These are phyloP conservation scores for Nannizziopsis barbatae DNA, from an alignment of 2,329 filamentous ascomycete genomes.

Conservation along the genomic window DNA sequence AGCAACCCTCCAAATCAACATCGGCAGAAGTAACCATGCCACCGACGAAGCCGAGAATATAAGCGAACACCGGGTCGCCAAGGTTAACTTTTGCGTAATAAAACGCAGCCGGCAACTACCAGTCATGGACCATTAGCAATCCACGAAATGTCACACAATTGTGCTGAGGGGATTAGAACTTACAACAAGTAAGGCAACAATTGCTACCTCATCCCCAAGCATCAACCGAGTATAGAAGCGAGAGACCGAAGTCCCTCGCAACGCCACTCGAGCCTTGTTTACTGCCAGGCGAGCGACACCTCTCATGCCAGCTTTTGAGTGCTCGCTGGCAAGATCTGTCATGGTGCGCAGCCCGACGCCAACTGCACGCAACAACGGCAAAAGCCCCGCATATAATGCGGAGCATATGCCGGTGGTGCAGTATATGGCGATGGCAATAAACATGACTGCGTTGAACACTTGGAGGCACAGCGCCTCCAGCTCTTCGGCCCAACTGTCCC, in stretches of 20 bases:
- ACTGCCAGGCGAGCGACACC: slow-evolving; percentile 7
- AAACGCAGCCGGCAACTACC: slow-evolving; percentile 1
- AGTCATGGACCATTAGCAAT: neutral
- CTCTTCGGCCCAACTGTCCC: slow-evolving; percentile 4
- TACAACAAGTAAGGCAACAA: slow-evolving; percentile 5
- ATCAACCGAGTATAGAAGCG: neutral
- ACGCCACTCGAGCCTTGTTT: neutral
- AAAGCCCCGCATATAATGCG: neutral
- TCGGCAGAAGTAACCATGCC: slow-evolving; percentile 4
- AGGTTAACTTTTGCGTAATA: neutral
- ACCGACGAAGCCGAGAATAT: slow-evolving; percentile 8
- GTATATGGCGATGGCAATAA: neutral
- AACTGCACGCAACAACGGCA: neutral
- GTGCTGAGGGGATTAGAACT: neutral
- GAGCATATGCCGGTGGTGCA: neutral
- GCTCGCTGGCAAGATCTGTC: neutral
- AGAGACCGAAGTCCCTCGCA: neutral
- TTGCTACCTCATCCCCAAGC: neutral
- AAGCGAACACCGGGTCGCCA: slow-evolving; percentile 7
- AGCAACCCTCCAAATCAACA: slow-evolving; percentile 1
- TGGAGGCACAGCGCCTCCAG: slow-evolving; percentile 9
- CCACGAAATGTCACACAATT: neutral
- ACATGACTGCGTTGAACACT: slow-evolving; percentile 9
- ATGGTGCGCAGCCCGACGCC: neutral
- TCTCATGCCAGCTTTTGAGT: slow-evolving; percentile 2